Evolutionary conservation across 2,329 filamentous ascomycete species (phyloP), one percentile per base, ranked within the genome.

Genomic region (Neodidymelliopsis sp.): DNA sequence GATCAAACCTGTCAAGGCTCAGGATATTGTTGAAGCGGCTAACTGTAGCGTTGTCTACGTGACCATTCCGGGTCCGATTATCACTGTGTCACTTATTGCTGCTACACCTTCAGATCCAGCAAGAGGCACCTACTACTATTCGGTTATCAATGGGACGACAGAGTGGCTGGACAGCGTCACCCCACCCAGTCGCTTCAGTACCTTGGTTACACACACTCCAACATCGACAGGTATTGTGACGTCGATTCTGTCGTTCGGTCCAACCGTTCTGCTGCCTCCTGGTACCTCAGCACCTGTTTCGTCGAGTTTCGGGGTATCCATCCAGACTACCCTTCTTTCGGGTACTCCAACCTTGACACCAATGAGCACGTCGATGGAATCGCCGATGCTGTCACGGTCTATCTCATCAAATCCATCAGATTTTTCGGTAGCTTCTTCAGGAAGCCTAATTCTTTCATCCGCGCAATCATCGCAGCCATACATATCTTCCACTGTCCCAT

Each of bases 41-140:
- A 56, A 63, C 33, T 72, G 69, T 51, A 70, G 64, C 29, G 37
- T 70, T 27, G 62, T 68, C 43, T 71, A 70, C 31, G 63, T 71
- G 23, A 70, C 67, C 6, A 48, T 70, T 7, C 67, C 67, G 4
- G 68, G 66, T 2, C 49, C 49, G 0, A 62, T 70, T 39, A 63
- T 69, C n/a, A 69, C 67, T 3, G 58, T 71, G 2, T 69, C 67
- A 5, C 59, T 71, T 6, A 60, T 70, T 19, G 60, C 48, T 7
- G 54, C 57, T 7, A 60, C 54, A 1, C 56, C 63, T 4, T 56
- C 56, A 2, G 57, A 67, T 37, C 57, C 65, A 25, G 62, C 57
- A 13, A 54, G 53, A 18, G 67, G 63, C 2, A 69, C 66, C 9
- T 72, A 69, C 60, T 71, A 65, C 52, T 72, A 65, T 31, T 68